Conservation (phyloP, 805 yeast genomes). For the Metschnikowia cubensis region DNA sequence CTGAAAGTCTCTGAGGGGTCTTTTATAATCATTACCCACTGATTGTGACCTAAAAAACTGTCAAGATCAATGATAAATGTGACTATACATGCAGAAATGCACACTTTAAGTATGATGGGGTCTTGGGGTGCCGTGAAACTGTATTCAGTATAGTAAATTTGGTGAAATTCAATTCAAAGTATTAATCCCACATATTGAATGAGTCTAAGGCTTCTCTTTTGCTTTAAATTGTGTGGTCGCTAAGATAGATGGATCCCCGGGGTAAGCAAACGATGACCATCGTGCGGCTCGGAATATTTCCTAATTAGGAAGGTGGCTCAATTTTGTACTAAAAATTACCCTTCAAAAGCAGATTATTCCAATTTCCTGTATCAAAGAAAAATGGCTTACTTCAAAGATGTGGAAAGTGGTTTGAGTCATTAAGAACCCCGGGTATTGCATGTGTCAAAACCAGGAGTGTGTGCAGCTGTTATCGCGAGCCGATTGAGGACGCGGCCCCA, state of each 20-base stretch:
- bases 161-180: neutral
- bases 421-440: neutral
- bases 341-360: neutral
- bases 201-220: neutral
- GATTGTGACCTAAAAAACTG: neutral
- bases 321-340: neutral
- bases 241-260: neutral
- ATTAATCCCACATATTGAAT: neutral
- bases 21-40: neutral
- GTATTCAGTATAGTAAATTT: neutral
- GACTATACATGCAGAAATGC: neutral
- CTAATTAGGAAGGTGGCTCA: slow-evolving; percentile 2
- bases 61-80: too few relatives aligned
- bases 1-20: too few relatives aligned
- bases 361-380: too few relatives aligned
- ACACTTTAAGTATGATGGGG: too few relatives aligned
- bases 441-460: neutral
- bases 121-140: neutral
- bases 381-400: neutral
- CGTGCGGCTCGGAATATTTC: slow-evolving; percentile 19
- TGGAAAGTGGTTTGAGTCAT: neutral
- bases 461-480: slow-evolving; percentile 3
- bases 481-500: slow-evolving; percentile 4
- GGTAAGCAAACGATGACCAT: slow-evolving; percentile 17
- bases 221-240: neutral